phyloP scores from a whole-genome alignment of 148 eudicot genomes.

The Fagopyrum tataricum region DNA sequence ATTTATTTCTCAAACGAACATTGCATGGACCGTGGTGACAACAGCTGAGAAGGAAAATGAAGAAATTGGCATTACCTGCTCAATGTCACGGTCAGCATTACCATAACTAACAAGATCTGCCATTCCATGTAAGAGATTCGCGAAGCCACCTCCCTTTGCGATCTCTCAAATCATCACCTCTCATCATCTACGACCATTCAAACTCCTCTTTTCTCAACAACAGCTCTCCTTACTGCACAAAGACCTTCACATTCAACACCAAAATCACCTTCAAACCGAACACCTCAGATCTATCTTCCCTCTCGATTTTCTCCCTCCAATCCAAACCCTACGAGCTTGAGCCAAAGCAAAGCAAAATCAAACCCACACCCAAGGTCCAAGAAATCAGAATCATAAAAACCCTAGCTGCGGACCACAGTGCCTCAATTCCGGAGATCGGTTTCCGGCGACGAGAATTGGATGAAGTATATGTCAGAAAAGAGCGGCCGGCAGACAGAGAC shows the following conservation, averaged over 20 bases:
- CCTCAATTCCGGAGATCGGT: background rate
- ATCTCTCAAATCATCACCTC: slow-evolving; percentile 38
- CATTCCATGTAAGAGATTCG: slow-evolving; percentile 84
- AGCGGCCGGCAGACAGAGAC: slow-evolving; percentile 4
- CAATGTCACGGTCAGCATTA: slow-evolving; percentile 58
- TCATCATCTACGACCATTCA: slow-evolving; percentile 68
- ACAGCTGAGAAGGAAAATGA: background rate
- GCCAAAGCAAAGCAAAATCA: slow-evolving; percentile 5
- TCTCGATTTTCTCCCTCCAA: background rate
- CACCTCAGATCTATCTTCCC: slow-evolving; percentile 18
- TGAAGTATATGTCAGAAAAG: background rate
- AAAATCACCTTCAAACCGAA: background rate
- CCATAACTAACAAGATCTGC: slow-evolving; percentile 78
- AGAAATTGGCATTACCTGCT: slow-evolving; percentile 46
- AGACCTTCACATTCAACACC: slow-evolving; percentile 13
- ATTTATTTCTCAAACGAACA: background rate
- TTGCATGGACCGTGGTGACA: background rate
- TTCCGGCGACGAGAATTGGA: slow-evolving; percentile 14
- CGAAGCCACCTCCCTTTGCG: slow-evolving; percentile 45
- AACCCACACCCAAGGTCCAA: background rate
- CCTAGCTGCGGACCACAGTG: background rate
- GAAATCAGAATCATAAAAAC: slow-evolving; percentile 1
- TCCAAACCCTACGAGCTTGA: slow-evolving; percentile 9
- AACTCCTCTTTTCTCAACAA: slow-evolving; percentile 2
- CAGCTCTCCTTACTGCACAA: background rate